Evolutionary conservation across 2,329 filamentous ascomycete genomes (phyloP).

Genomic region (Epichloe sp.): DNA sequence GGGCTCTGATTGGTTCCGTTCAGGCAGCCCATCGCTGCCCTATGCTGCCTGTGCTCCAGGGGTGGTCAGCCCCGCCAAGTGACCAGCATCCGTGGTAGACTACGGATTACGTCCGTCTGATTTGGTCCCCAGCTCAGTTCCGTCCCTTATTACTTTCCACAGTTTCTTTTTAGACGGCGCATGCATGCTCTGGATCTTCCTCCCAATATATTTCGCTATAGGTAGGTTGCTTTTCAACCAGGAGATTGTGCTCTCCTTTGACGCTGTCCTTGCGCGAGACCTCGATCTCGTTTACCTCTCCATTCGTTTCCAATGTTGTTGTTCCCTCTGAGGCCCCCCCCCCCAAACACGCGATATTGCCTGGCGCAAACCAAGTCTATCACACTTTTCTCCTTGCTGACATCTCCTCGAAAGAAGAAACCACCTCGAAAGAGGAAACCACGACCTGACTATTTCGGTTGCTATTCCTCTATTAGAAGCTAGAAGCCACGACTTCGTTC

Average conservation of each 20-base stretch:
- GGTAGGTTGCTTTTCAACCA: background rate
- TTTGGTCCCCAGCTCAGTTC: background rate
- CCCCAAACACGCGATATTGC: background rate
- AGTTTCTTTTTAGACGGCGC: background rate
- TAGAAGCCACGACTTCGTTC: conserved; percentile 1
- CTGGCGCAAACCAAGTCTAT: background rate
- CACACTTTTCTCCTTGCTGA: background rate
- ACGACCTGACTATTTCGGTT: background rate
- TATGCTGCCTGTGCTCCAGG: background rate
- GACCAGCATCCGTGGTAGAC: background rate
- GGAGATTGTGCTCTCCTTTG: background rate
- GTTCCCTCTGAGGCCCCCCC: background rate
- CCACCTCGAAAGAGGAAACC: background rate
- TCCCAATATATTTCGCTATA: background rate
- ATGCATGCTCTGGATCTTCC: background rate
- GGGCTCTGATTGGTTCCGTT: conserved; percentile 4
- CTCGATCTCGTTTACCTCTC: background rate
- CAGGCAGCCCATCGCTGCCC: background rate
- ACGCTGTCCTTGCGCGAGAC: background rate
- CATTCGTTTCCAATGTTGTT: background rate
- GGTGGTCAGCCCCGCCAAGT: background rate
- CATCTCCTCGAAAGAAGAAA: background rate
- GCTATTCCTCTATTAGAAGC: background rate
- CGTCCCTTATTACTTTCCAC: background rate
- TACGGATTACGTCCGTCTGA: background rate